A percentile compares a stretch with the other conserved stretches of the same genome.
Evolutionary conservation across 2,329 filamentous ascomycete genomes (phyloP).

Genomic region (Ophiostoma angusticollis): DNA sequence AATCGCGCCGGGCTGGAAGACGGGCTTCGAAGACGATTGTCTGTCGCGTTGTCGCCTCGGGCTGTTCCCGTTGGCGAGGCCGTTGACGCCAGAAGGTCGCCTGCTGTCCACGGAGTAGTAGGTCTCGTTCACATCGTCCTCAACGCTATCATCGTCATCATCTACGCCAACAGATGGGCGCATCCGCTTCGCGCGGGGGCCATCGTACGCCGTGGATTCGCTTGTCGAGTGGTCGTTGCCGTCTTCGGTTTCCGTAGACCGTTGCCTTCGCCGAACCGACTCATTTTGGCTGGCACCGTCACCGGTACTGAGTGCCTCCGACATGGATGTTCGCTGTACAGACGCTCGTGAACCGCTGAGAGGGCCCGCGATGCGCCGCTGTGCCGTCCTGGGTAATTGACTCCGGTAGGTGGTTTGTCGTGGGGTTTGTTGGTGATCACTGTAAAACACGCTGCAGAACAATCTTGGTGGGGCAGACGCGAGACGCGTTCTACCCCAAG

Average conservation of each 20-base stretch:
- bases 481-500: no score
- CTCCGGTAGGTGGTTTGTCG: no score
- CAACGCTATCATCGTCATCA: constrained; percentile 11
- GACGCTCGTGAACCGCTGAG: not conserved
- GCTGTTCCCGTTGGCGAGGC: constrained; percentile 5
- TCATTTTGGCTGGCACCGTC: constrained; percentile 24
- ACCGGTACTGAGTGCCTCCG: constrained; percentile 30
- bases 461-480: no score
- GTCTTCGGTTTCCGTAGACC: constrained; percentile 27
- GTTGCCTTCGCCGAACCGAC: constrained; percentile 29
- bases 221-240: constrained; percentile 18
- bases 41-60: not conserved
- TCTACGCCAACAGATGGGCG: constrained; percentile 17
- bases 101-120: constrained; percentile 16
- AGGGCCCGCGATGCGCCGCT: not conserved
- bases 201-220: constrained; percentile 17
- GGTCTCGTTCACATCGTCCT: constrained; percentile 11
- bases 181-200: constrained; percentile 22
- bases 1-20: constrained; percentile 67
- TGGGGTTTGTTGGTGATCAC: no score
- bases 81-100: constrained; percentile 15
- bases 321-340: constrained; percentile 2
- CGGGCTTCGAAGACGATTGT: constrained; percentile 12
- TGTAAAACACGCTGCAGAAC: not conserved
- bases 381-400: no score